Evolutionary conservation across 371 early-diverging fungal genomes (phyloP).

Genomic region (Rhizoclosmatium hyalinum): DNA sequence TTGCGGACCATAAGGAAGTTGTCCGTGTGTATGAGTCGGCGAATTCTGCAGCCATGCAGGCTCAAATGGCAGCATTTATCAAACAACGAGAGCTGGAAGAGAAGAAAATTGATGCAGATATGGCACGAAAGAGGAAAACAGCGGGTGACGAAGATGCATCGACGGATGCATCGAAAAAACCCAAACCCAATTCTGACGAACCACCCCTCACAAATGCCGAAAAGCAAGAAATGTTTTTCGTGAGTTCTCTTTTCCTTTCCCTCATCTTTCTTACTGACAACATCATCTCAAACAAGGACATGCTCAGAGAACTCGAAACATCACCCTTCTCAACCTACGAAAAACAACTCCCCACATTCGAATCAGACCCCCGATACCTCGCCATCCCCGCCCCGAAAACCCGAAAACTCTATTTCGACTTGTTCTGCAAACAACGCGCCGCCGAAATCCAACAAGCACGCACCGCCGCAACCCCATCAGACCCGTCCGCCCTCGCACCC

Average conservation of each 20-base stretch:
- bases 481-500: slow-evolving; percentile 18
- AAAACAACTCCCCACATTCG: slow-evolving; percentile 66
- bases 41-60: neutral
- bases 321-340: slow-evolving; percentile 79
- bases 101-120: neutral
- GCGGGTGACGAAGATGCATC: neutral
- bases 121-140: neutral
- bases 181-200: neutral
- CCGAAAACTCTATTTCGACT: slow-evolving; percentile 69
- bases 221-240: slow-evolving; percentile 35
- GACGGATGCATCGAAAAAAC: neutral
- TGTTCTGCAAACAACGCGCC: slow-evolving; percentile 69
- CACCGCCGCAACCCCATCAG: slow-evolving; percentile 12
- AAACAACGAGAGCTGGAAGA: slow-evolving; percentile 12
- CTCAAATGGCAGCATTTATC: neutral
- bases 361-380: slow-evolving; percentile 63
- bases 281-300: slow-evolving; percentile 45
- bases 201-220: slow-evolving; percentile 28
- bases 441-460: slow-evolving; percentile 59
- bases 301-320: slow-evolving; percentile 73
- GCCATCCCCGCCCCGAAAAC: slow-evolving; percentile 50
- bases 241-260: slow-evolving; percentile 7
- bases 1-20: slow-evolving; percentile 42
- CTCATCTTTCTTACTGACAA: neutral
- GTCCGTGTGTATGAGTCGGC: slow-evolving; percentile 22